Base-by-base conservation (phyloP, 306 rosid genomes). In the Rubus parviflorus region DNA sequence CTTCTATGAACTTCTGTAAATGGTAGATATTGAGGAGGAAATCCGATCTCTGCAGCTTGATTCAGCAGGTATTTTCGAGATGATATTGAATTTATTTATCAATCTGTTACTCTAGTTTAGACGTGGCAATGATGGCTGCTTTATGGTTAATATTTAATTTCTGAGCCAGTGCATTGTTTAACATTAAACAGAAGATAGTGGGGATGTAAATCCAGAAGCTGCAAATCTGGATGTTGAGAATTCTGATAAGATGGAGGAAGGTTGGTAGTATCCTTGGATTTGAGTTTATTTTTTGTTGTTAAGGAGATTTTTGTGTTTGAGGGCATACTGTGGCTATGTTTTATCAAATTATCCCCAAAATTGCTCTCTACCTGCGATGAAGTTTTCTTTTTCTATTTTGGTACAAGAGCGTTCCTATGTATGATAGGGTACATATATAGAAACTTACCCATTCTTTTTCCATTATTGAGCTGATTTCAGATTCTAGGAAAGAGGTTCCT, bases 11-110 rank as follows among this genome's bases (percentile, higher is more conserved):
- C 58, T 84, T 80, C 38, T 83, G 82, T 73, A 61, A 69, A 83
- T 87, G 79, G 6, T 84, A 89, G 98, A 91, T 87, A 87, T 93
- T n/a, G 97, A 88, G 80, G 97, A 89, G 85, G 97, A 93, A 56
- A 91, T 93, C 84, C 95, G 97, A 60, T 84, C 93, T 52, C 84
- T 93, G 72, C 95, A 93, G 88, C 97, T 93, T n/a, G 98, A 93
- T n/a, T 84, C 88, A 6, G 87, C 92, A 84, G 98, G 97, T 93
- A 91, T 73, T 22, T 43, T 16, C 35, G 57, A 64, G 70, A 45
- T 52, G 67, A 14, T 25, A 20, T 20, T 74, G 42, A 35, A 74
- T 75, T 42, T 57, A 30, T 83, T 68, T 2, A 0, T 58, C 11
- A 17, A 17, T 25, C 53, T 22, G 7, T 30, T 45, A 19, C 6